These are phyloP conservation scores for Ophiostoma montium DNA, from an alignment of 2,329 filamentous ascomycete genomes.

Conservation along the genomic window DNA sequence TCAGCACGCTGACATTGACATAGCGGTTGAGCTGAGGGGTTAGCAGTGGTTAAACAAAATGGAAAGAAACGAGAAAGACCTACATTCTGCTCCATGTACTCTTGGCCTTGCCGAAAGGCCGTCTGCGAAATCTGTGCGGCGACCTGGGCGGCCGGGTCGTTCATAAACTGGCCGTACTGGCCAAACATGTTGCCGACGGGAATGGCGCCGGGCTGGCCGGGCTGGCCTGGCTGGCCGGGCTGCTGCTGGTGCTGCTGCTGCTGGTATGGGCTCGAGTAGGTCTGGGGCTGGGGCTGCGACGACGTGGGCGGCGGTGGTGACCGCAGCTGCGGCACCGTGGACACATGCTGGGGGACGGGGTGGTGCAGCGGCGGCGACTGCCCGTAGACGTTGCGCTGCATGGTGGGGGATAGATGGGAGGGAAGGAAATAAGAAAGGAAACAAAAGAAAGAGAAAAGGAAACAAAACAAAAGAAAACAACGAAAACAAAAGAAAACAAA, in stretches of 20 bases:
- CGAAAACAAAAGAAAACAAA: neutral
- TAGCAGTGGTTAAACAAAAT: neutral
- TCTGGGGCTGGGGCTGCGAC: slow-evolving; percentile 52
- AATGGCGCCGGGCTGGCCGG: slow-evolving; percentile 25
- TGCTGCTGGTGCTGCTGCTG: slow-evolving; percentile 51
- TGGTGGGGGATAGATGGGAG: slow-evolving; percentile 26
- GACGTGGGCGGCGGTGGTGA: slow-evolving; percentile 74
- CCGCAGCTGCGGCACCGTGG: slow-evolving; percentile 89
- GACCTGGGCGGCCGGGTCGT: slow-evolving; percentile 87
- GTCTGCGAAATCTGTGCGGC: slow-evolving; percentile 88
- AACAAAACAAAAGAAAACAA: neutral
- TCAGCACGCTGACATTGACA: slow-evolving; percentile 78
- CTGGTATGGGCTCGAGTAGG: slow-evolving; percentile 53
- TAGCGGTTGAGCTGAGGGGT: slow-evolving; percentile 45
- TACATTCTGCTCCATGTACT: slow-evolving; percentile 95
- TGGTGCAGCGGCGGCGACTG: slow-evolving; percentile 92
- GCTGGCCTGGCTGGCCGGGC: slow-evolving; percentile 37
- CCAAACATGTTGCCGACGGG: slow-evolving; percentile 42
- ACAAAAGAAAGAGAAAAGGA: neutral
- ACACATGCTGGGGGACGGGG: slow-evolving; percentile 95
- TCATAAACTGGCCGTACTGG: slow-evolving; percentile 85
- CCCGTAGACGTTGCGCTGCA: slow-evolving; percentile 78
- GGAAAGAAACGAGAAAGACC: neutral
- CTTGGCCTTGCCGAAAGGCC: slow-evolving; percentile 79
- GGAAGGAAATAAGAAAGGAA: neutral